phyloP scores from a whole-genome alignment of 208 protist species.

The Trypanosoma melophagium region DNA sequence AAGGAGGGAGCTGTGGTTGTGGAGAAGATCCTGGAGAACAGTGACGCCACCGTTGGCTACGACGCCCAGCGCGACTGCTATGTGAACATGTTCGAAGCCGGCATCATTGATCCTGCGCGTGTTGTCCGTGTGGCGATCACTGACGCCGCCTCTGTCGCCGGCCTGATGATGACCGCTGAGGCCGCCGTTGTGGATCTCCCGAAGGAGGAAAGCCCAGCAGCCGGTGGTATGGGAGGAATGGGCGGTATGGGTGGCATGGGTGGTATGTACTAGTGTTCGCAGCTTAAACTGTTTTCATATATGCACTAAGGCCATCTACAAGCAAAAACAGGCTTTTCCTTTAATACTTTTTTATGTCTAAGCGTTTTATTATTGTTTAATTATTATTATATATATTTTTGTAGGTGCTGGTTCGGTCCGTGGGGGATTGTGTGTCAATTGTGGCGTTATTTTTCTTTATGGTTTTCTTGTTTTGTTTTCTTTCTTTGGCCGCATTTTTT shows the following conservation, averaged over 20 bases:
- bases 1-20: slow-evolving; percentile 97
- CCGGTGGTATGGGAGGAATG: slow-evolving; percentile 9
- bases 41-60: slow-evolving; percentile 92
- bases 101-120: slow-evolving; percentile 99
- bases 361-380: not conserved
- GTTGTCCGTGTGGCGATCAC: slow-evolving; percentile 98
- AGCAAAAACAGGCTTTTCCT: not conserved
- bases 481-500: slow-evolving; percentile 11
- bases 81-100: slow-evolving; percentile 97
- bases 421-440: no score
- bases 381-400: slow-evolving; percentile 12
- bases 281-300: not conserved
- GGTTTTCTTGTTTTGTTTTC: slow-evolving; percentile 7
- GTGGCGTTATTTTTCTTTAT: slow-evolving; percentile 4
- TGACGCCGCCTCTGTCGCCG: slow-evolving; percentile 97
- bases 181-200: slow-evolving; percentile 90
- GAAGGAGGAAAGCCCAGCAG: slow-evolving; percentile 30
- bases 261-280: slow-evolving; percentile 17
- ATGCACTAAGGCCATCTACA: not conserved
- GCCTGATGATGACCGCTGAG: slow-evolving; percentile 99
- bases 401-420: no score
- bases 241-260: slow-evolving; percentile 26
- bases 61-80: slow-evolving; percentile 95
- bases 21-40: slow-evolving; percentile 91
- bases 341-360: not conserved